Base-by-base conservation (phyloP, 1,139 yeast species). In the Saccharomyces pastorianus region DNA sequence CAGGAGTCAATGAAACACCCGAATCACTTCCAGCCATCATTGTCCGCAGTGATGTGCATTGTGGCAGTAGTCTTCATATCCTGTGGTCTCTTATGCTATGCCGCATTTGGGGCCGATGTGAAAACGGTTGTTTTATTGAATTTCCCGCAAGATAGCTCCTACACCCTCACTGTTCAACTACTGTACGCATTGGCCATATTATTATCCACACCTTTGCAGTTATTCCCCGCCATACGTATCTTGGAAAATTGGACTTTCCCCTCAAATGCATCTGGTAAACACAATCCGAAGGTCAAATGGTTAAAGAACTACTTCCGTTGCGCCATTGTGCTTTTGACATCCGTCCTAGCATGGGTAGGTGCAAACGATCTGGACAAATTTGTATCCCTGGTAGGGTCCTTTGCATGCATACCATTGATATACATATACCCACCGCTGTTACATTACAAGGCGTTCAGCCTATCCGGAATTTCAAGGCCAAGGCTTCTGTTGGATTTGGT, bases 361-460 rank as follows among this genome's bases (percentile, higher is more conserved):
- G 85, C 89, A 1, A 79, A 79, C 55, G 87, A 84, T 63, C 72
- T 85, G 56, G 98, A 93, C 69, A 85, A 85, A 69, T 93, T 93
- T 72, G 97, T 93, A 28, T 88, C 96, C 6, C 77, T 93, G 59
- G 88, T 88, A 58, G 99, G 99, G 3, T 87, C 96, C 60, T 84
- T 91, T 68, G 97, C 99, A 0, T 93, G 99, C 68, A 85, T 93
- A 57, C 99, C 99, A 4, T 79, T 93, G 71, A 96, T 93, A 52
- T 93, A 91, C 72, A 83, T 93, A 51, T 95, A 88, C 67, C 99
- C 99, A 3, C 97, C 99, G 2, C 63, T 93, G 69, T 77, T 93
- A 55, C 97, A 91, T 67, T 73, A 79, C 59, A 77, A 71, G 57
- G 73, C 78, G 2, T 71, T 55, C 47, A 48, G 55, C 20, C 50